Evolutionary conservation across 331 rosid genomes (phyloP), one percentile per base, ranked within the genome.

Genomic region (Prunus yedoensis): DNA sequence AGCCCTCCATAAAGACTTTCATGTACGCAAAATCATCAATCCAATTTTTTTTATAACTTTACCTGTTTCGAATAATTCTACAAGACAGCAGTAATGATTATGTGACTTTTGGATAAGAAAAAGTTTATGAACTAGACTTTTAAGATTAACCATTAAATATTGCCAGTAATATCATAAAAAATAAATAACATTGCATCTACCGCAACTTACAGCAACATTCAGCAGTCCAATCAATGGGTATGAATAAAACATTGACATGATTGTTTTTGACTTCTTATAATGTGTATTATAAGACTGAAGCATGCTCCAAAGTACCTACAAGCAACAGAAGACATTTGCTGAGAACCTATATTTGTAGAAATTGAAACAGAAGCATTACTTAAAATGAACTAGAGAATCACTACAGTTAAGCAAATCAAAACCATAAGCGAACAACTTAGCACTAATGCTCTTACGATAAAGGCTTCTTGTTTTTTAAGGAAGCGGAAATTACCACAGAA

Each of bases 281-380:
- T 78, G 73, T 17, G 66, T 74, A 32, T 50, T 72, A 82, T 83
- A 85, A 80, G 79, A 91, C 30, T n/a, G 79, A 78, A 91, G 80
- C 96, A 94, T 90, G 89, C 86, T 82, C 74, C 85, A 74, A 32
- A 94, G 77, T 53, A 90, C 97, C 98, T 94, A 75, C 88, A 83
- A 66, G 81, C 28, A 74, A 23, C 49, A 78, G 71, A 59, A 68
- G 43, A 53, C 65, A 61, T 10, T 54, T 56, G 27, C 58, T 71
- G 25, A 77, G 74, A 79, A 71, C 54, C 5, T 60, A 41, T 71
- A 61, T n/a, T 64, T 52, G 35, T 78, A 47, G 60, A 75, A 69
- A 23, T 28, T 52, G 3, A 30, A 52, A 28, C 47, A 52, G 49
- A 52, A 30, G 14, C 15, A 28, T 4, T n/a, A 51, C 59, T 16